Evolutionary conservation across 1,139 yeast genomes (phyloP).

Genomic region (Scheffersomyces titani): DNA sequence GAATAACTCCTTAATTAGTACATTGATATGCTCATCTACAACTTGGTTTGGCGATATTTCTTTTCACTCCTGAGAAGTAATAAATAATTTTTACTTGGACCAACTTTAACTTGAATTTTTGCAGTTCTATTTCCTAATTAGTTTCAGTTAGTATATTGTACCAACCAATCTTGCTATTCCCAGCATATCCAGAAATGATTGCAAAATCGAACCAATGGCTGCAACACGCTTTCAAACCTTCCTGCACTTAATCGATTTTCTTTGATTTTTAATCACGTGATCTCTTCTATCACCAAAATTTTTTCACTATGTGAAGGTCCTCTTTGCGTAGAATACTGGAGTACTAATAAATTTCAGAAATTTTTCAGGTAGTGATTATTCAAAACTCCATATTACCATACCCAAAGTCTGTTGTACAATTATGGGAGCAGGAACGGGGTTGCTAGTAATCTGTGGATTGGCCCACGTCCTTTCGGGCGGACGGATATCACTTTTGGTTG

Average conservation of each 20-base stretch:
- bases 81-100: neutral
- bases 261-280: neutral
- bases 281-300: neutral
- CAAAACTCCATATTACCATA: neutral
- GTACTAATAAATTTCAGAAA: neutral
- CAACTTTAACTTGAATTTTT: neutral
- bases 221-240: neutral
- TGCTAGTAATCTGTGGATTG: constrained; percentile 19
- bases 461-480: constrained; percentile 26
- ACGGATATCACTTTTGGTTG: constrained; percentile 22
- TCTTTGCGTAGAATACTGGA: neutral
- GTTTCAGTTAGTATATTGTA: neutral
- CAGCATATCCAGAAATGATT: neutral
- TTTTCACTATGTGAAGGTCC: neutral
- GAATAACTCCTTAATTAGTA: neutral
- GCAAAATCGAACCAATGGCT: neutral
- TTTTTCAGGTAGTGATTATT: neutral
- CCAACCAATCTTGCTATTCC: neutral
- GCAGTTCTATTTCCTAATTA: neutral
- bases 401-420: neutral
- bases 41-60: neutral
- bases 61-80: neutral
- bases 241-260: neutral
- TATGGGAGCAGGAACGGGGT: constrained; percentile 11
- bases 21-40: neutral